Conservation (phyloP, 768 basidiomycete genomes). For the Omphalotus guepiniiformis region DNA sequence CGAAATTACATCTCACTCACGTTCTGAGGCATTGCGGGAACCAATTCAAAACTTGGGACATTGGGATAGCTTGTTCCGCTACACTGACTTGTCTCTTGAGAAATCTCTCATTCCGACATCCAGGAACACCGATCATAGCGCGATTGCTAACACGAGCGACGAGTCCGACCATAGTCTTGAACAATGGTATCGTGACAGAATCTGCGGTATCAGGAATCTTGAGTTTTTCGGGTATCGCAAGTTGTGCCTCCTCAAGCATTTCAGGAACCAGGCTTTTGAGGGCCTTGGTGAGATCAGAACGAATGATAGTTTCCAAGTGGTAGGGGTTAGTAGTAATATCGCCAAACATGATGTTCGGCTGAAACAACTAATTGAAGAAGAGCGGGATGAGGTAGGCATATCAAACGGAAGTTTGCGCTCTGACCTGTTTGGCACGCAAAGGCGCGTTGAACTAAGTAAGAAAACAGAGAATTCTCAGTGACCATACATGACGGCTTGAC, state of each 20-base stretch:
- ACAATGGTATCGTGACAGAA: conserved; percentile 10
- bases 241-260: conserved; percentile 12
- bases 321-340: conserved; percentile 12
- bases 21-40: conserved; percentile 3
- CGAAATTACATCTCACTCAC: conserved; percentile 4
- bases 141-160: conserved; percentile 16
- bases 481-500: too few species aligned
- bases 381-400: background rate
- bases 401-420: too few species aligned
- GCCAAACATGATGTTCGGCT: conserved; percentile 10
- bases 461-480: background rate
- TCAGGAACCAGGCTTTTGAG: conserved; percentile 12
- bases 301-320: conserved; percentile 11
- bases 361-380: conserved; percentile 1
- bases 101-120: conserved; percentile 16
- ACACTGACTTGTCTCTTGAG: conserved; percentile 13
- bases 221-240: conserved; percentile 9
- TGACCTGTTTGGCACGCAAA: conserved; percentile 9
- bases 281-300: conserved; percentile 15
- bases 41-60: conserved; percentile 11
- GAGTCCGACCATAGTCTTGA: conserved; percentile 13
- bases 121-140: conserved; percentile 15
- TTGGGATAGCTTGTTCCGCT: conserved; percentile 12
- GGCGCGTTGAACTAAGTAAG: conserved; percentile 9
- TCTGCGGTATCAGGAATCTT: background rate